Conservation (phyloP, 768 basidiomycete species). For the Leucocoprinus birnbaumii region DNA sequence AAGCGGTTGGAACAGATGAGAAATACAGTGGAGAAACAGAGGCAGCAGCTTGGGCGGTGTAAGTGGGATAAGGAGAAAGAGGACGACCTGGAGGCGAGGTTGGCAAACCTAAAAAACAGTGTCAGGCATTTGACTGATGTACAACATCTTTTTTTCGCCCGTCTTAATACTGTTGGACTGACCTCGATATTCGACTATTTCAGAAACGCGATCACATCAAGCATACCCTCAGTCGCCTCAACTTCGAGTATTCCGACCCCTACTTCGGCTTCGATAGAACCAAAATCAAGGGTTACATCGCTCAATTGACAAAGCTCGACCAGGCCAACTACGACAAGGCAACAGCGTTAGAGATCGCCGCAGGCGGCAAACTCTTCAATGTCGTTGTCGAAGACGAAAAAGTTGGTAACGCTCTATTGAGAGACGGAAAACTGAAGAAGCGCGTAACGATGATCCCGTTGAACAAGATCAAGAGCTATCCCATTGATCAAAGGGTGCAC, state of each 20-base stretch:
- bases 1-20: constrained; percentile 62
- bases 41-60: constrained; percentile 48
- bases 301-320: constrained; percentile 78
- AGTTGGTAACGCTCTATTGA: constrained; percentile 81
- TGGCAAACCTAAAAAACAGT: constrained; percentile 49
- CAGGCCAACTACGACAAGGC: constrained; percentile 71
- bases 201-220: constrained; percentile 73
- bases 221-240: constrained; percentile 63
- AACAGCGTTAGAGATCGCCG: constrained; percentile 90
- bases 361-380: constrained; percentile 87
- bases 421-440: constrained; percentile 71
- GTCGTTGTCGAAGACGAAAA: constrained; percentile 92
- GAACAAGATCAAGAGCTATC: constrained; percentile 79
- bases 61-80: constrained; percentile 83
- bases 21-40: constrained; percentile 54
- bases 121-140: constrained; percentile 67
- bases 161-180: not conserved
- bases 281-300: constrained; percentile 91
- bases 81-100: constrained; percentile 45
- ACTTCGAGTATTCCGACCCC: constrained; percentile 83
- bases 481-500: constrained; percentile 40
- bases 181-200: not conserved
- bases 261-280: constrained; percentile 75
- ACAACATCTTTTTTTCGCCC: constrained; percentile 1
- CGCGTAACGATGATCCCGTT: constrained; percentile 93